These are phyloP conservation scores for Diaporthe destruens DNA, from an alignment of 2,329 filamentous ascomycete genomes.

Conservation along the genomic window DNA sequence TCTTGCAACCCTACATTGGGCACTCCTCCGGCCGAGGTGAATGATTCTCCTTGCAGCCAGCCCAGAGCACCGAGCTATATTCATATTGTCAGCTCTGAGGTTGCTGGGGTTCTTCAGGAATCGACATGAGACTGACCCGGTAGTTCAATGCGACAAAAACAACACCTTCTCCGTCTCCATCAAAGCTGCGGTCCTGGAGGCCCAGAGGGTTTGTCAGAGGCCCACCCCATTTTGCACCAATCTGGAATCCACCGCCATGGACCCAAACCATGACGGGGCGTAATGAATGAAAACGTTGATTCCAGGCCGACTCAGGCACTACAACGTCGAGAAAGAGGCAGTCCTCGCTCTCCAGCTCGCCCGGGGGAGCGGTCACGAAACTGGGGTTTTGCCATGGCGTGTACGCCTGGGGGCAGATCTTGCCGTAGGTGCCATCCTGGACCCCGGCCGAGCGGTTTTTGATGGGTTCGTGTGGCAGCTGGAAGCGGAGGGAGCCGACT, in stretches of 20 bases:
- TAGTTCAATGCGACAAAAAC: slow-evolving; percentile 57
- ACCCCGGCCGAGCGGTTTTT: slow-evolving; percentile 32
- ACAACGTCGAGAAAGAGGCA: slow-evolving; percentile 57
- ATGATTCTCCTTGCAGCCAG: slow-evolving; percentile 53
- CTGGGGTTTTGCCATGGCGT: slow-evolving; percentile 26
- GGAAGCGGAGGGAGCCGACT: slow-evolving; percentile 43
- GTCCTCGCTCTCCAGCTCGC: slow-evolving; percentile 49
- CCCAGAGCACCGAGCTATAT: slow-evolving; percentile 52
- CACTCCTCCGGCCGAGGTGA: slow-evolving; percentile 51
- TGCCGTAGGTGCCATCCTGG: slow-evolving; percentile 40
- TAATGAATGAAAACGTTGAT: slow-evolving; percentile 36
- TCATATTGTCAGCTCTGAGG: background rate
- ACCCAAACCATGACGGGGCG: slow-evolving; percentile 51
- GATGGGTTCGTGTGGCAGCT: slow-evolving; percentile 40
- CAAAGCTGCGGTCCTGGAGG: slow-evolving; percentile 44
- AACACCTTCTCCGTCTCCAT: slow-evolving; percentile 47
- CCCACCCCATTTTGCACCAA: slow-evolving; percentile 48
- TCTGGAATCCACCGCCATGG: slow-evolving; percentile 53
- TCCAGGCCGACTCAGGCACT: slow-evolving; percentile 52
- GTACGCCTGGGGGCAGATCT: slow-evolving; percentile 42
- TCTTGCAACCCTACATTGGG: slow-evolving; percentile 56
- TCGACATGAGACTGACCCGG: slow-evolving; percentile 25
- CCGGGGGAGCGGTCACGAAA: slow-evolving; percentile 19
- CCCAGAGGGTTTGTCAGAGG: slow-evolving; percentile 48
- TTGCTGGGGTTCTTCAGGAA: rapidly evolving